Base-by-base conservation (phyloP, 2,329 filamentous ascomycete genomes). In the Fusarium brevicatenulatum region DNA sequence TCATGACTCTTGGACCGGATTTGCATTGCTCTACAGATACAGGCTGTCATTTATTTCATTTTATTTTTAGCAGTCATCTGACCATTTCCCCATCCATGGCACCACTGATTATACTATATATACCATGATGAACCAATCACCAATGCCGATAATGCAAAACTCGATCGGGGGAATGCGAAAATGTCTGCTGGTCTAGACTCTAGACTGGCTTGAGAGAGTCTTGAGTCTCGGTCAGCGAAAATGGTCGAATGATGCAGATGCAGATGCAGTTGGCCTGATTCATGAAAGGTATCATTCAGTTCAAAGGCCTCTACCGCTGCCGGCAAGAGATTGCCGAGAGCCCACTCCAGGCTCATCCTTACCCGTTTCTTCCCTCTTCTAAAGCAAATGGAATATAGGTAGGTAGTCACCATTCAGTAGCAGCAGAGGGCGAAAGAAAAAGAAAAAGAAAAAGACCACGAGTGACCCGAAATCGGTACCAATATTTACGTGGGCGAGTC, bases 291-390 rank as follows among this genome's bases (percentile, higher is more conserved):
- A 44, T 63, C 36, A 43, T 55, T 46, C 44, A 56, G 8, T 42
- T 40, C 10, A 49, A 40, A 58, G 56, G 52, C 47, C 53, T 70
- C 40, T 67, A 59, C 57, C 60, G 60, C 59, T 56, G 37, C 52
- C 71, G 71, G 71, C 67, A 73, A 57, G 68, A 73, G 71, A 73
- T 72, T 73, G 68, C 71, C 71, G 71, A 72, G 63, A 66, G 62
- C 54, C 68, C 71, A 73, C 71, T 42, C 37, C 25, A 52, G 25
- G 30, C 19, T 30, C 42, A 56, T 68, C 58, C 36, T 11, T 63
- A 64, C 43, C 57, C 32, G 56, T 46, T 54, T 66, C 42, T 68
- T 53, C 34, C 32, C 50, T 63, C 39, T 53, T 37, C 49, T 39
- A 62, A 21, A 52, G 47, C 21, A 34, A 50, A 34, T 23, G 47